Conservation (phyloP, 345 rosid genomes). For the Acer negundo region DNA sequence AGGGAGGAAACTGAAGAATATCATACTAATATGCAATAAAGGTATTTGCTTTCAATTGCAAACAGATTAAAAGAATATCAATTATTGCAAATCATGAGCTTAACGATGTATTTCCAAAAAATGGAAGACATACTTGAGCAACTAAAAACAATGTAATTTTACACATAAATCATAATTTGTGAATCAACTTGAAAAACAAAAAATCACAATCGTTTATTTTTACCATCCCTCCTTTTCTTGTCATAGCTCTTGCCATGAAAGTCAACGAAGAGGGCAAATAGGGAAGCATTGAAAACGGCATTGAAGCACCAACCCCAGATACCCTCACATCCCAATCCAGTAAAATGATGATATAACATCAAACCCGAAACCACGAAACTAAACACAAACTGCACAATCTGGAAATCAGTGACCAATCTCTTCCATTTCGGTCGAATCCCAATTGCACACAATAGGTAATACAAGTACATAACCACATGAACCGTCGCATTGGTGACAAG, state of each 20-base stretch:
- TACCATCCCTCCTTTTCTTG: not conserved
- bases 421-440: constrained; percentile 77
- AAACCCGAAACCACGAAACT: constrained; percentile 48
- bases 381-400: constrained; percentile 75
- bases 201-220: not conserved
- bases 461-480: constrained; percentile 72
- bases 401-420: constrained; percentile 70
- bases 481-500: constrained; percentile 58
- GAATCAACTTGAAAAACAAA: too few relatives aligned
- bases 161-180: too few relatives aligned
- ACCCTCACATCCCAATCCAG: constrained; percentile 65
- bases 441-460: constrained; percentile 58
- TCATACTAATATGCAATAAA: too few relatives aligned
- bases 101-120: too few relatives aligned
- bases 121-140: not conserved
- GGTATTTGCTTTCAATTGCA: too few relatives aligned
- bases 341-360: constrained; percentile 56
- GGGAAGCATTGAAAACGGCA: constrained; percentile 62
- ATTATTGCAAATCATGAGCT: too few relatives aligned
- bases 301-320: constrained; percentile 69
- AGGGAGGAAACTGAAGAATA: too few relatives aligned
- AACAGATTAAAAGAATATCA: too few relatives aligned
- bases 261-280: constrained; percentile 61
- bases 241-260: constrained; percentile 61
- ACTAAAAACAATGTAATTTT: not conserved